Evolutionary conservation across 176 grass and related monocot species (phyloP), one percentile per base, ranked within the genome.

Genomic region (Bromus sterilis): DNA sequence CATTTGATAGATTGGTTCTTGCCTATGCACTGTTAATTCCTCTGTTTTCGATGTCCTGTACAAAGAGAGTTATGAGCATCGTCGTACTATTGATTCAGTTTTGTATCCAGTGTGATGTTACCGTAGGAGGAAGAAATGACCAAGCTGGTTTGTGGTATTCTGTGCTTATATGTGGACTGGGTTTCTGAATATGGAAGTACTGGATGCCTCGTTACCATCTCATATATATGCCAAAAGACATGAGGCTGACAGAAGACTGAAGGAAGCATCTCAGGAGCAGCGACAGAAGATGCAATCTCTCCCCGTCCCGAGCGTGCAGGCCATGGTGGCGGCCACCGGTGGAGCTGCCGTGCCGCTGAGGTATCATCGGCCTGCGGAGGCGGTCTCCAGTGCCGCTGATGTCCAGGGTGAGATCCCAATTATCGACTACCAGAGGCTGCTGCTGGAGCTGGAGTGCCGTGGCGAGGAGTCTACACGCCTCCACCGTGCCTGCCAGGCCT

Each of bases 401-500:
- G 21, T 5, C 0, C 31, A 56, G 21, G 74, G 13, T 12, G 8
- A 43, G 28, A 79, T 88, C 75, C 75, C 80, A 10, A 9, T 66
- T 75, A 57, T 79, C 64, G 86, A 88, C 46, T 83, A 78, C 9
- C 26, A 11, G 80, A 78, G 26, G 37, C 66, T 86, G 33, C 20
- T 76, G 11, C 14, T 53, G 58, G 77, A 4, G 48, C 18, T 9
- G 18, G 48, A 53, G 7, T 7, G 15, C 11, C 9, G 18, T 37
- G 63, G 9, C 9, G 72, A 73, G 16, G 78, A 91, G 66, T 77
- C 77, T 44, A 41, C 85, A 7, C 24, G 48, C 12, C 76, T 91
- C 8, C 66, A 87, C 65, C 30, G 11, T 51, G 81, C 84, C 39
- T 92, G 91, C 71, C 87, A 77, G 65, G 87, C 89, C 1, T 87